phyloP scores from a whole-genome alignment of 2,329 filamentous ascomycete species.

The Exophiala dermatitidis region DNA sequence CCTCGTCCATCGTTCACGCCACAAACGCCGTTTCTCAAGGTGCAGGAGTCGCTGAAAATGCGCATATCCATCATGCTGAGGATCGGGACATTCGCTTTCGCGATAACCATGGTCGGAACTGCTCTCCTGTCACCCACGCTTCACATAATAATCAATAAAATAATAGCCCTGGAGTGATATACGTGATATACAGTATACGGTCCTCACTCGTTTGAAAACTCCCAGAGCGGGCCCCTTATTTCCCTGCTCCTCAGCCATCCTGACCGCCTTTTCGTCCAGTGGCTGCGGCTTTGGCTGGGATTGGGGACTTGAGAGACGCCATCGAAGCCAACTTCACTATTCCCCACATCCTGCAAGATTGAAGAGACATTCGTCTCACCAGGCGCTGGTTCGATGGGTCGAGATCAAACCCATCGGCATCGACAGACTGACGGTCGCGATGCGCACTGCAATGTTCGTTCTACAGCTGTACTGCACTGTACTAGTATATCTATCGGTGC shows the following conservation, averaged over 20 bases:
- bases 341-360: slow-evolving; percentile 9
- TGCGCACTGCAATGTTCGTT: slow-evolving; percentile 1
- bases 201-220: background rate
- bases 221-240: slow-evolving; percentile 9
- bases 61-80: background rate
- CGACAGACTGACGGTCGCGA: background rate
- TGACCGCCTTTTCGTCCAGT: slow-evolving; percentile 17
- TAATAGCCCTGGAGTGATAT: background rate
- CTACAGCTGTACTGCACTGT: slow-evolving; percentile 4
- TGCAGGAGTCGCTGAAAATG: background rate
- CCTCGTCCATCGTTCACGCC: background rate
- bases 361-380: background rate
- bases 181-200: background rate
- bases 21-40: background rate
- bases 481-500: background rate
- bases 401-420: background rate
- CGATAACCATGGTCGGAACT: background rate
- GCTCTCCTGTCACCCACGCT: background rate
- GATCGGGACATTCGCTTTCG: background rate
- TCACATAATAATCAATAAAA: too few relatives aligned
- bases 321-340: slow-evolving; percentile 3
- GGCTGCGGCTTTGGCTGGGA: slow-evolving; percentile 5
- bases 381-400: background rate
- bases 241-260: background rate
- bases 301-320: slow-evolving; percentile 8